Base-by-base conservation (phyloP, 106 monocot species). In the Dactylorhiza incarnata region DNA sequence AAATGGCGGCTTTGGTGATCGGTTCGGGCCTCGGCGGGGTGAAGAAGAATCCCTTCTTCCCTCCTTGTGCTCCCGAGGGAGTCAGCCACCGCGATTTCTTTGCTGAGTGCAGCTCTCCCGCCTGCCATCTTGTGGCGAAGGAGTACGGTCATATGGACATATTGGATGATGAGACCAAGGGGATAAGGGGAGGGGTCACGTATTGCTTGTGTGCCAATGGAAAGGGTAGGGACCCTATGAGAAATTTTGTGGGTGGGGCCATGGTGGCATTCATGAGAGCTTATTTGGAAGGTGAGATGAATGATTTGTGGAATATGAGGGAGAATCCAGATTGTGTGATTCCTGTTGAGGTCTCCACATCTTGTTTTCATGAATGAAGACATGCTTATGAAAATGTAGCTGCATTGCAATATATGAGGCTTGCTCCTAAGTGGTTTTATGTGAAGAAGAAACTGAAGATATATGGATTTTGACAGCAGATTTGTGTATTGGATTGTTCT, bases 91-190 rank as follows among this genome's bases (percentile, higher is more conserved):
- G 75, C 6, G 82, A 90, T 22, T 95, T 93, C 80, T 90, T 82
- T 44, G 77, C 74, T n/a, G 95, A 95, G 56, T 88, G 90, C 66
- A 47, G 81, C 13, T n/a, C 89, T 14, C 92, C 92, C 9, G 70
- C 78, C 1, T 88, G 80, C 16, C 81, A 93, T 78, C 76, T 95
- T 51, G 86, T 90, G 24, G 95, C 88, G 0, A 79, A 74, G 75
- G 90, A 95, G 12, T 95, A 87, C 78, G 95, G 95, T 0, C 95
- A 95, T 70, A 8, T 82, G 71, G 95, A 93, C 65, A 82, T 93
- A 86, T 78, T 95, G 37, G 92, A 95, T 82, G 95, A 95, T 77
- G 88, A 87, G 48, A 93, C 95, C 0, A 78, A 74, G 45, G 95
- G 95, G 7, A 24, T 86, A 2, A 83, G 83, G 47, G 95, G 95